phyloP scores from a whole-genome alignment of 2,329 filamentous ascomycete genomes.

The Colletotrichum simmondsii region DNA sequence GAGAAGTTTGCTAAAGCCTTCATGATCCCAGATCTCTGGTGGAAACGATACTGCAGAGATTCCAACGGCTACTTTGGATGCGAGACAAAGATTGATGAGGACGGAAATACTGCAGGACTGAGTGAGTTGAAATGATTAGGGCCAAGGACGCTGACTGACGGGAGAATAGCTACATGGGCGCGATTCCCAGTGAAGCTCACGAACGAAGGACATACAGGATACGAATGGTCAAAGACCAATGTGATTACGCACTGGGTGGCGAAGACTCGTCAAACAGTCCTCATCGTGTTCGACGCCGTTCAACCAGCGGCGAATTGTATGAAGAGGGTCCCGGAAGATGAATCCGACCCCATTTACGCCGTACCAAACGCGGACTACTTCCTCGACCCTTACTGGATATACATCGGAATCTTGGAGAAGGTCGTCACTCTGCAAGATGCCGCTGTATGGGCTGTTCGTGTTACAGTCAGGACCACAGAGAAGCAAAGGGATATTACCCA shows the following conservation, averaged over 20 bases:
- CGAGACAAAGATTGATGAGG: constrained; percentile 35
- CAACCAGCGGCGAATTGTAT: constrained; percentile 10
- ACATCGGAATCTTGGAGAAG: constrained; percentile 43
- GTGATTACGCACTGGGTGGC: constrained; percentile 42
- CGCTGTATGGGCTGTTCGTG: constrained; percentile 52
- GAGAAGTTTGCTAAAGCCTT: constrained; percentile 38
- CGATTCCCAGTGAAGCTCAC: constrained; percentile 44
- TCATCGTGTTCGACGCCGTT: constrained; percentile 45
- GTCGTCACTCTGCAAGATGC: constrained; percentile 45
- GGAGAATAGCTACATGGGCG: constrained; percentile 43
- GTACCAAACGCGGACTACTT: background rate
- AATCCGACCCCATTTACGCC: constrained; percentile 8
- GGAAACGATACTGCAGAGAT: constrained; percentile 45
- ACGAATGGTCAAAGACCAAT: constrained; percentile 50
- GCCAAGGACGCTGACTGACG: background rate
- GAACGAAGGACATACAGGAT: constrained; percentile 30
- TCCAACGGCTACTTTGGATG: constrained; percentile 54
- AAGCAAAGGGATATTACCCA: constrained; percentile 22
- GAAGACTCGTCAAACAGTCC: constrained; percentile 36
- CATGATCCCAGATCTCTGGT: constrained; percentile 47
- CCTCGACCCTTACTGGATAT: constrained; percentile 50
- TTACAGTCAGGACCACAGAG: constrained; percentile 48
- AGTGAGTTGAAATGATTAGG: constrained; percentile 34
- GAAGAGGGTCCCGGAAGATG: constrained; percentile 8
- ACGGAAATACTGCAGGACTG: constrained; percentile 23